Conservation (phyloP, 192 early-diverging fungal species). For the Allomyces arbusculus region DNA sequence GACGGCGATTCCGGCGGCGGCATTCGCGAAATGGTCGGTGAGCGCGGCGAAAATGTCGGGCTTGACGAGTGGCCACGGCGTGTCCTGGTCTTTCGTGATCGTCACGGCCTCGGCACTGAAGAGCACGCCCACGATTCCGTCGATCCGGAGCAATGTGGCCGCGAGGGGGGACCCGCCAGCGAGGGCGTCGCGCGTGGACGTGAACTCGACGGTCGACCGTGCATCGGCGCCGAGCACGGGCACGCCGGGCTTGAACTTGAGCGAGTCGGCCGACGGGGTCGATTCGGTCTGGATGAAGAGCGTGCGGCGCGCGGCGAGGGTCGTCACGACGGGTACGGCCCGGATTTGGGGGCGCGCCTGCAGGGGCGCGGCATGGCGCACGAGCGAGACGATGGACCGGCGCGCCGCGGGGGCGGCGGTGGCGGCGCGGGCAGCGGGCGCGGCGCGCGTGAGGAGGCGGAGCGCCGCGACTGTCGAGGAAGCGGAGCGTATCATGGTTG, state of each 20-base stretch:
- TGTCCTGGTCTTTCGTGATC: constrained; percentile 68
- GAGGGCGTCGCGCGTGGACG: constrained; percentile 47
- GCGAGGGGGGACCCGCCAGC: constrained; percentile 63
- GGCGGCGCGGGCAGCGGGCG: no score
- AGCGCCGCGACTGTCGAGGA: no score
- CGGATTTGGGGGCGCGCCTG: no score
- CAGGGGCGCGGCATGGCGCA: no score
- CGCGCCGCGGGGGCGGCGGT: no score
- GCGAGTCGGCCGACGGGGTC: constrained; percentile 84
- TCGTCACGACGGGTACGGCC: neutral
- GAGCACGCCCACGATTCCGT: constrained; percentile 76
- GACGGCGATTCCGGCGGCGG: constrained; percentile 48
- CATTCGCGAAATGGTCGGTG: constrained; percentile 81
- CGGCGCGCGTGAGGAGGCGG: no score
- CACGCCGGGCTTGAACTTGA: constrained; percentile 92
- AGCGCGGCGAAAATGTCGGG: constrained; percentile 91
- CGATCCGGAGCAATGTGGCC: constrained; percentile 72
- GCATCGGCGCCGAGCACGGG: constrained; percentile 37
- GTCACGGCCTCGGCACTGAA: constrained; percentile 90
- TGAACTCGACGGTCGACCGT: constrained; percentile 62
- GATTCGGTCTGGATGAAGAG: constrained; percentile 75
- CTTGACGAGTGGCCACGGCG: constrained; percentile 93
- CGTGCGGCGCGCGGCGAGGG: neutral
- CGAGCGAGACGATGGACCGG: no score
- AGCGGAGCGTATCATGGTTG: no score